phyloP scores from a whole-genome alignment of 495 filamentous ascomycete genomes.

The Penicillium canariense region DNA sequence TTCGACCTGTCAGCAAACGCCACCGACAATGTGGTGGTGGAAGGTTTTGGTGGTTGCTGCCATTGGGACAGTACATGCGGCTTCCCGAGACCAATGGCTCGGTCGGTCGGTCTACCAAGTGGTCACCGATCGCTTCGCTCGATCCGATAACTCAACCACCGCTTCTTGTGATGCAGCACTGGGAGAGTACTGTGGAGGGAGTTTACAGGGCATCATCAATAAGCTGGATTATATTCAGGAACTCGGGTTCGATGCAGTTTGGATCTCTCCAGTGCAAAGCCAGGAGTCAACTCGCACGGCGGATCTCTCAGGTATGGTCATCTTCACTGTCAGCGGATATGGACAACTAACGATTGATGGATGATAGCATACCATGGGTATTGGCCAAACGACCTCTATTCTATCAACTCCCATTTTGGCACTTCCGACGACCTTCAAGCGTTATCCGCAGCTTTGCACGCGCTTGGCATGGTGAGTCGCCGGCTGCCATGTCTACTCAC shows the following conservation, averaged over 20 bases:
- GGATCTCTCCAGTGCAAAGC: constrained; percentile 51
- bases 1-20: constrained; percentile 10
- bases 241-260: constrained; percentile 69
- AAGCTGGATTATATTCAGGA: constrained; percentile 49
- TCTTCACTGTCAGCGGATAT: constrained; percentile 42
- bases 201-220: constrained; percentile 62
- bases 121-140: constrained; percentile 66
- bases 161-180: constrained; percentile 20
- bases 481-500: not conserved
- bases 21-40: constrained; percentile 13
- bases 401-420: constrained; percentile 62
- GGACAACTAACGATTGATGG: constrained; percentile 45
- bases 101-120: constrained; percentile 52
- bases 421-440: constrained; percentile 55
- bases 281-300: constrained; percentile 11
- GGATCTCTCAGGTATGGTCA: constrained; percentile 54
- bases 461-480: constrained; percentile 46
- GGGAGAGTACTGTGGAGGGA: constrained; percentile 65
- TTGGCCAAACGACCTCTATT: constrained; percentile 61
- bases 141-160: constrained; percentile 49
- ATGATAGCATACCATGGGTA: constrained; percentile 60
- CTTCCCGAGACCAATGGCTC: constrained; percentile 17
- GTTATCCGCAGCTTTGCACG: constrained; percentile 52
- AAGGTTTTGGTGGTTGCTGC: constrained; percentile 11
- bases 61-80: constrained; percentile 12